Evolutionary conservation across 805 yeast species (phyloP).

Genomic region (Debaryomyces prosopidis): DNA sequence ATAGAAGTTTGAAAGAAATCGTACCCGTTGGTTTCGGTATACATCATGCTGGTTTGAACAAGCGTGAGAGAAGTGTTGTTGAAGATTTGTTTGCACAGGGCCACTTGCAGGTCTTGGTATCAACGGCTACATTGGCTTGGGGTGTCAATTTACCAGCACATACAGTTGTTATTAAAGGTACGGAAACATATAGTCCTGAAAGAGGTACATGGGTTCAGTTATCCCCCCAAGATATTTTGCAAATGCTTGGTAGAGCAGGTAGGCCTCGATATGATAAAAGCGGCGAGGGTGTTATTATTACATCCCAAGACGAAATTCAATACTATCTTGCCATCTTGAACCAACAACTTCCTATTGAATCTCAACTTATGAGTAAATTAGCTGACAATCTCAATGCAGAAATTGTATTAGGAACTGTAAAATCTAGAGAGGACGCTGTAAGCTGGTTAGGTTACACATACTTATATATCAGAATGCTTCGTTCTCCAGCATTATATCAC

Average conservation of each 20-base stretch:
- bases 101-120: constrained; percentile 75
- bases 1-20: constrained; percentile 56
- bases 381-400: constrained; percentile 87
- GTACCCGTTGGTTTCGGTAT: constrained; percentile 77
- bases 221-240: constrained; percentile 93
- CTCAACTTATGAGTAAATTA: constrained; percentile 70
- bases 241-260: constrained; percentile 98
- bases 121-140: constrained; percentile 95
- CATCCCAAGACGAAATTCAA: constrained; percentile 81
- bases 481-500: constrained; percentile 71
- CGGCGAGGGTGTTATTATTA: constrained; percentile 93
- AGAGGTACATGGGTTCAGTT: constrained; percentile 85
- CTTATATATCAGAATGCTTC: constrained; percentile 73
- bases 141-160: constrained; percentile 96
- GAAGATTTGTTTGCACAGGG: constrained; percentile 92
- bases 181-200: constrained; percentile 91
- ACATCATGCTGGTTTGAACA: constrained; percentile 87
- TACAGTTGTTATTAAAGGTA: constrained; percentile 89
- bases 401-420: constrained; percentile 69
- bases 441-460: constrained; percentile 82
- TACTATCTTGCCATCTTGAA: constrained; percentile 88
- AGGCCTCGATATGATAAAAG: constrained; percentile 89
- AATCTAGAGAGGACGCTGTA: constrained; percentile 62
- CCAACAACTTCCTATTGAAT: constrained; percentile 90
- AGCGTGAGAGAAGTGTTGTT: constrained; percentile 69